These are phyloP conservation scores for Centaurea solstitialis DNA, from an alignment of 129 eudicot species.

Conservation along the genomic window DNA sequence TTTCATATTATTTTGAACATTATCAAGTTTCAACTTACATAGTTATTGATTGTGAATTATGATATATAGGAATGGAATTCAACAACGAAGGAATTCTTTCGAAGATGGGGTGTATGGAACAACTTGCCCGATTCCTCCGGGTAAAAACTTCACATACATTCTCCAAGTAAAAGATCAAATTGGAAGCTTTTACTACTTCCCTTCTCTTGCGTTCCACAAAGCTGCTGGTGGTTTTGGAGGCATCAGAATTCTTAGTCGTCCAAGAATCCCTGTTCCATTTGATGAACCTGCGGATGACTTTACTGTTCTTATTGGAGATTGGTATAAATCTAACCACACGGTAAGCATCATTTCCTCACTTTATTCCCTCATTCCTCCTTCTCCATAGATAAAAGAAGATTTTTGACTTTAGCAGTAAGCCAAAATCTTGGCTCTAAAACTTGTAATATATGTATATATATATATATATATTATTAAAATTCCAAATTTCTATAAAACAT, in stretches of 20 bases:
- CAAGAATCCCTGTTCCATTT: constrained; percentile 83
- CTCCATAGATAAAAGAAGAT: background rate
- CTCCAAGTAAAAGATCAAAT: constrained; percentile 95
- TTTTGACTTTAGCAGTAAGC: background rate
- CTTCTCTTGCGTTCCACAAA: constrained; percentile 83
- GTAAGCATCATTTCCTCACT: constrained; percentile 34
- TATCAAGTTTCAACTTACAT: background rate
- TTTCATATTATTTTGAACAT: background rate
- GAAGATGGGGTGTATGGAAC: constrained; percentile 95
- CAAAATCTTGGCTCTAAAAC: background rate
- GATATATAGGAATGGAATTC: constrained; percentile 71
- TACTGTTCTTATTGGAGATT: constrained; percentile 83
- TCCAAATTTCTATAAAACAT: background rate
- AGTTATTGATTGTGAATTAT: background rate
- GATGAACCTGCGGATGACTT: constrained; percentile 66
- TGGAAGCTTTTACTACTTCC: constrained; percentile 93
- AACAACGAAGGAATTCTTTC: constrained; percentile 80
- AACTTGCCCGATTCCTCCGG: constrained; percentile 96
- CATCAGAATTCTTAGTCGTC: constrained; percentile 80
- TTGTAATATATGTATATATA: background rate
- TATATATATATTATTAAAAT: background rate
- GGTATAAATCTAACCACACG: constrained; percentile 84
- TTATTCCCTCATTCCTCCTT: background rate
- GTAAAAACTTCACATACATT: constrained; percentile 81
- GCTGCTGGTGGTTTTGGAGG: constrained; percentile 98